Conservation (phyloP, 805 yeast genomes). For the Clavispora santaluciae region DNA sequence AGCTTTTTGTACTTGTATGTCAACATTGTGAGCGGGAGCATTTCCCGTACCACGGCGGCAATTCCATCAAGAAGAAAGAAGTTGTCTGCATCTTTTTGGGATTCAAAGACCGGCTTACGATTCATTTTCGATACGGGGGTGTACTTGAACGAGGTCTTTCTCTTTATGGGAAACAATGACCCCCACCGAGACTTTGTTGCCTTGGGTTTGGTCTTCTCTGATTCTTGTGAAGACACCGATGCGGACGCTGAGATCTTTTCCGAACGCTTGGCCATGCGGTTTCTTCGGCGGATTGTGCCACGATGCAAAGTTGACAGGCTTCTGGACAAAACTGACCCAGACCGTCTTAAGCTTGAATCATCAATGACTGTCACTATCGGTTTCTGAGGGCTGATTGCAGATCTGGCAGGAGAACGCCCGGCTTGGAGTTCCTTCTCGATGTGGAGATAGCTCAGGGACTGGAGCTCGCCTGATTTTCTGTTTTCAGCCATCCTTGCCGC, state of each 20-base stretch:
- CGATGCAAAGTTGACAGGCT: slow-evolving; percentile 29
- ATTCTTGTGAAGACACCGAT: slow-evolving; percentile 8
- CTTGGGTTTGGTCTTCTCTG: slow-evolving; percentile 1
- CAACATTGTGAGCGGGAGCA: slow-evolving; percentile 27
- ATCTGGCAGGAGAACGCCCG: slow-evolving; percentile 5
- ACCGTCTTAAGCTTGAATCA: slow-evolving; percentile 12
- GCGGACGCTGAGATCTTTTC: slow-evolving; percentile 3
- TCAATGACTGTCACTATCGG: slow-evolving; percentile 13
- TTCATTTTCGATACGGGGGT: slow-evolving; percentile 14
- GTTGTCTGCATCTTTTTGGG: slow-evolving; percentile 13
- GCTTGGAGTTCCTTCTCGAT: slow-evolving; percentile 12
- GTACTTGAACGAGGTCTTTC: slow-evolving; percentile 30
- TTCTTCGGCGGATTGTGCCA: slow-evolving; percentile 25
- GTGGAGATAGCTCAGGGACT: slow-evolving; percentile 12
- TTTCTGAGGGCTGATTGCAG: background rate
- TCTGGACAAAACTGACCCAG: slow-evolving; percentile 27
- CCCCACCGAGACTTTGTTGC: slow-evolving; percentile 5
- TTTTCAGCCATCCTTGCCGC: background rate
- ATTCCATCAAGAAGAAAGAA: slow-evolving; percentile 18
- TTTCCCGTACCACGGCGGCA: slow-evolving; percentile 18
- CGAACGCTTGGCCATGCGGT: slow-evolving; percentile 21
- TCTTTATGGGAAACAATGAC: slow-evolving; percentile 31
- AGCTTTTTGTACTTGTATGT: slow-evolving; percentile 20
- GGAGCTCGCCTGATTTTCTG: slow-evolving; percentile 1
- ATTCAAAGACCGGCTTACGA: slow-evolving; percentile 14